phyloP scores from a whole-genome alignment of 2,329 filamentous ascomycete genomes.

The Xylaria sp. region DNA sequence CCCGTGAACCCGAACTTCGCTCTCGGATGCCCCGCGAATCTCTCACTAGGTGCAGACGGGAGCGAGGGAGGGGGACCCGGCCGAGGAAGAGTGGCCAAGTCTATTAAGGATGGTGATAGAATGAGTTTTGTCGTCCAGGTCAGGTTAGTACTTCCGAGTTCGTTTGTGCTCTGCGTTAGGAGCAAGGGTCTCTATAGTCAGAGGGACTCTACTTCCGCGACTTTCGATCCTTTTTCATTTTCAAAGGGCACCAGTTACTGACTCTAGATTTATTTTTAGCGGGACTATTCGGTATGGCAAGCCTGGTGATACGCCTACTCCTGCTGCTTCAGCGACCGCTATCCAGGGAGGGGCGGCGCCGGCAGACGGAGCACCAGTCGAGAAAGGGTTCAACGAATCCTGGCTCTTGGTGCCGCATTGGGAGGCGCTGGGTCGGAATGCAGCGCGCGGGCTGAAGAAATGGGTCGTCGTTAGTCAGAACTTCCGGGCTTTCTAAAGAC shows the following conservation, averaged over 20 bases:
- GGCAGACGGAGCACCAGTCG: slow-evolving; percentile 56
- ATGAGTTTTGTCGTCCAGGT: slow-evolving; percentile 80
- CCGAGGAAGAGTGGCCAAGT: slow-evolving; percentile 37
- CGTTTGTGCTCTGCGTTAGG: neutral
- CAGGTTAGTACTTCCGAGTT: slow-evolving; percentile 47
- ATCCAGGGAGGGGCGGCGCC: slow-evolving; percentile 46
- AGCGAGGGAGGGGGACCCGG: slow-evolving; percentile 25
- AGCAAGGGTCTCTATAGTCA: neutral
- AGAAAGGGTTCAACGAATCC: slow-evolving; percentile 80
- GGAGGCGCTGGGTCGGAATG: slow-evolving; percentile 66
- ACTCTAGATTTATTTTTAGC: neutral
- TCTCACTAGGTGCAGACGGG: slow-evolving; percentile 33
- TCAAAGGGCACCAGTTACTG: neutral
- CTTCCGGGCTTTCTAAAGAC: slow-evolving; percentile 66
- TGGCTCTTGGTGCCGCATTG: slow-evolving; percentile 84
- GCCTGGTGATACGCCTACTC: slow-evolving; percentile 51
- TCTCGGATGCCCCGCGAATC: slow-evolving; percentile 64
- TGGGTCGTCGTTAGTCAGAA: slow-evolving; percentile 80
- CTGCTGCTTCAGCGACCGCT: slow-evolving; percentile 1
- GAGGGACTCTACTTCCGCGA: too few relatives aligned
- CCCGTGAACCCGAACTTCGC: slow-evolving; percentile 77
- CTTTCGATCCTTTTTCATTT: too few relatives aligned
- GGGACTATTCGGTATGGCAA: slow-evolving; percentile 32
- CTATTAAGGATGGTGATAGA: slow-evolving; percentile 60
- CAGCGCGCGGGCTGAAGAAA: slow-evolving; percentile 63